Conservation (phyloP, 2,329 filamentous ascomycete genomes). For the Alternaria brassicae region DNA sequence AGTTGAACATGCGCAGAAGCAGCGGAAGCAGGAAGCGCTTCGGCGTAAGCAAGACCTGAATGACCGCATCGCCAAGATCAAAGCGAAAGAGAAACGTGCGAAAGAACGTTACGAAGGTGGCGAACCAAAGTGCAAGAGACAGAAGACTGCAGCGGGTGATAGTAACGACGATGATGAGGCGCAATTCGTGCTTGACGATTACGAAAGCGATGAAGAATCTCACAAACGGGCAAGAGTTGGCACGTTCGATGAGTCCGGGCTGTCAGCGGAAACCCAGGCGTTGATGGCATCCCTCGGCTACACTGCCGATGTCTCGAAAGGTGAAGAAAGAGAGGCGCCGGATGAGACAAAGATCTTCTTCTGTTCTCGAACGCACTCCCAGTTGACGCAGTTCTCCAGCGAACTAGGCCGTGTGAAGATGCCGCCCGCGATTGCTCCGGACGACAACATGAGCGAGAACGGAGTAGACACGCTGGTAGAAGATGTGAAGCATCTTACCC, state of each 20-base stretch:
- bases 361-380: conserved; percentile 91
- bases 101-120: conserved; percentile 60
- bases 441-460: conserved; percentile 15
- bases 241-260: conserved; percentile 51
- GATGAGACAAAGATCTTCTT: conserved; percentile 87
- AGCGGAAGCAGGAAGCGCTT: conserved; percentile 71
- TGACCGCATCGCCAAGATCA: conserved; percentile 69
- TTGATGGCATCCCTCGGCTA: conserved; percentile 69
- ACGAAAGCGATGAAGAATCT: conserved; percentile 68
- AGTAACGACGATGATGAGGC: conserved; percentile 59
- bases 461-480: conserved; percentile 56
- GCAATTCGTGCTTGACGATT: conserved; percentile 78
- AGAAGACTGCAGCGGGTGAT: conserved; percentile 26
- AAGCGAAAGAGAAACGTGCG: conserved; percentile 67
- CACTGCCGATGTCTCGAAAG: conserved; percentile 44
- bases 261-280: conserved; percentile 78
- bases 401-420: conserved; percentile 81
- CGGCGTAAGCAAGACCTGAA: conserved; percentile 76
- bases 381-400: conserved; percentile 84
- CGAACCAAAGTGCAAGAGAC: conserved; percentile 57
- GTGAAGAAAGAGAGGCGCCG: conserved; percentile 59
- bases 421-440: conserved; percentile 68
- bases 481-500: conserved; percentile 77
- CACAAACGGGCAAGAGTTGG: conserved; percentile 26
- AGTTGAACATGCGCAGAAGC: conserved; percentile 73